phyloP scores from a whole-genome alignment of 2,329 filamentous ascomycete genomes.

The Penicillium hesseltinei region DNA sequence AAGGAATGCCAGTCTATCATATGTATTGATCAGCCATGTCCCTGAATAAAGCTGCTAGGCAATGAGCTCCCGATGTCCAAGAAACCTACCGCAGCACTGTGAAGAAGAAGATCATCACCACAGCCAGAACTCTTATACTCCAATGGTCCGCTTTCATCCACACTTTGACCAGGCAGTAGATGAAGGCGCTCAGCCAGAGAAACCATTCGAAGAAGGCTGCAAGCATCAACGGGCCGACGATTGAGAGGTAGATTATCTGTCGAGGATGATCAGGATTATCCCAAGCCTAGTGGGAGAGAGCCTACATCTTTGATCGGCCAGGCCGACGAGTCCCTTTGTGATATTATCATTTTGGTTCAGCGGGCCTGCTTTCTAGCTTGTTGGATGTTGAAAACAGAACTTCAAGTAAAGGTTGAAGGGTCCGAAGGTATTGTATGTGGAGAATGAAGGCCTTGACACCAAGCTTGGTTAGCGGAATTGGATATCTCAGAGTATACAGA shows the following conservation, averaged over 20 bases:
- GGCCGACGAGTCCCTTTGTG: not conserved
- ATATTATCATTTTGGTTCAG: not conserved
- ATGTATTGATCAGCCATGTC: conserved; percentile 1
- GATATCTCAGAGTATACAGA: not conserved
- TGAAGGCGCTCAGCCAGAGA: conserved; percentile 87
- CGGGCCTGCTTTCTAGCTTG: no score
- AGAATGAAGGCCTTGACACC: not conserved
- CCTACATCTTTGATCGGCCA: conserved; percentile 21
- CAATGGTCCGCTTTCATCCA: conserved; percentile 86
- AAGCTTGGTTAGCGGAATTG: not conserved
- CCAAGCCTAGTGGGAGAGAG: no score
- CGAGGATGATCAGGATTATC: not conserved
- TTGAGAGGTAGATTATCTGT: conserved; percentile 79
- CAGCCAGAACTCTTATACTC: conserved; percentile 74
- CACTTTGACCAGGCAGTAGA: conserved; percentile 87
- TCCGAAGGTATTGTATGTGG: not conserved
- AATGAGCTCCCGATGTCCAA: not conserved
- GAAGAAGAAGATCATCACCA: conserved; percentile 72
- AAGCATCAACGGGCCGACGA: conserved; percentile 78
- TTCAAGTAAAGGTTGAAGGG: not conserved
- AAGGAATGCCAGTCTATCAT: conserved; percentile 72
- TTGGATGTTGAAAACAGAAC: not conserved
- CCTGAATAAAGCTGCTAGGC: not conserved
- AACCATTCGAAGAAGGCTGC: conserved; percentile 90
- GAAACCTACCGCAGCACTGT: conserved; percentile 65